phyloP scores from a whole-genome alignment of 768 basidiomycete genomes.

The Tephrocybe sp. region DNA sequence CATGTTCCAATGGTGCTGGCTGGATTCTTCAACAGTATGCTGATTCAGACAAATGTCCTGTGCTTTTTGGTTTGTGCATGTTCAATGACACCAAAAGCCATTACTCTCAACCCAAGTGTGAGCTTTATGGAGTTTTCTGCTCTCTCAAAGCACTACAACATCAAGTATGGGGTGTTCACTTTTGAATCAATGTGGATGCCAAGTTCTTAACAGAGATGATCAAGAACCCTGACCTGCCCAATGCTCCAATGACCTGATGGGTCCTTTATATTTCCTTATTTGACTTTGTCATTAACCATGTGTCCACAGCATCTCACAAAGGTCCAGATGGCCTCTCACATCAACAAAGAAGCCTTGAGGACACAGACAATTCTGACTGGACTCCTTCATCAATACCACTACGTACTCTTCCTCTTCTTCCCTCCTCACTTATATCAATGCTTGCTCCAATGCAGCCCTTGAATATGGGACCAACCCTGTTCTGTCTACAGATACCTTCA shows the following conservation, averaged over 20 bases:
- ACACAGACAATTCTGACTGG: too few species aligned
- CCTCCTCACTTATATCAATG: too few species aligned
- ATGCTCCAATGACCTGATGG: constrained; percentile 37
- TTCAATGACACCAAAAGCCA: constrained; percentile 29
- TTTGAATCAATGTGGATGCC: constrained; percentile 34
- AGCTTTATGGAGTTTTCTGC: constrained; percentile 35
- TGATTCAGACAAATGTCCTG: constrained; percentile 20
- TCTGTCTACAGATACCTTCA: too few species aligned
- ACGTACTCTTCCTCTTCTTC: too few species aligned
- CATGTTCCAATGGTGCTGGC: constrained; percentile 29
- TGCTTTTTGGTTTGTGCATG: constrained; percentile 31
- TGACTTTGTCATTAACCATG: constrained; percentile 33
- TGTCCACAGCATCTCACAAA: constrained; percentile 22
- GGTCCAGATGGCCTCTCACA: too few species aligned
- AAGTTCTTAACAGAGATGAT: constrained; percentile 37
- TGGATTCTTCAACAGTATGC: constrained; percentile 32
- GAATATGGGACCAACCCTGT: too few species aligned
- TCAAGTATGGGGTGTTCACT: constrained; percentile 29
- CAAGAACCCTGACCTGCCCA: constrained; percentile 33
- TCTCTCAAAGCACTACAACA: constrained; percentile 29
- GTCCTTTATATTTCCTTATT: constrained; percentile 33
- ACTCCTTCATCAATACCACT: too few species aligned
- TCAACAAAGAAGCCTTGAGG: too few species aligned
- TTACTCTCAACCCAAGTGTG: constrained; percentile 38
- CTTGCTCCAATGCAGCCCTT: too few species aligned